phyloP scores from a whole-genome alignment of 139 green algal genomes.

The Bryopsis sp. region DNA sequence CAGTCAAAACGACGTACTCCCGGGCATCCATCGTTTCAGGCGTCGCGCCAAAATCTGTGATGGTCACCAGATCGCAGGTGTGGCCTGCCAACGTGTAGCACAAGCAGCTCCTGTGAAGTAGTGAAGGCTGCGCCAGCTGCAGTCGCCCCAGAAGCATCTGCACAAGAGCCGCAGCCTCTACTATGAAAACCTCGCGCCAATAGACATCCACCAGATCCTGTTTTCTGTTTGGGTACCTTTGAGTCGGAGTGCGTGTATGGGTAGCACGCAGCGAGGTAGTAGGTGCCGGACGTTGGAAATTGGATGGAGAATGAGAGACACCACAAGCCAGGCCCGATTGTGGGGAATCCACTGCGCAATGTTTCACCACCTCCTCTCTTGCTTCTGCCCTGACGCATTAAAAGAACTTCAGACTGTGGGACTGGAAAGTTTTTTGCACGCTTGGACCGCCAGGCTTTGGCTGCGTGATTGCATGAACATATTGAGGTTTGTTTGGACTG shows the following conservation, averaged over 20 bases:
- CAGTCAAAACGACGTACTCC: conserved; percentile 32
- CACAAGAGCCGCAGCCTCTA: neutral
- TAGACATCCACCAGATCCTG: too few species aligned
- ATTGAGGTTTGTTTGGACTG: too few species aligned
- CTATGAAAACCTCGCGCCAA: neutral
- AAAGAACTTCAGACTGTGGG: too few species aligned
- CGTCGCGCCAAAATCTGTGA: conserved; percentile 36
- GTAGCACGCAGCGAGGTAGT: conserved; percentile 3
- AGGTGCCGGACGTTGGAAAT: neutral
- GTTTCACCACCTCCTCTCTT: too few species aligned
- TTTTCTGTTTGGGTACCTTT: too few species aligned
- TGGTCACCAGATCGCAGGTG: conserved; percentile 36
- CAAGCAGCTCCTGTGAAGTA: neutral
- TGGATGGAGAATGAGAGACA: neutral
- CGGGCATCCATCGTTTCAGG: conserved; percentile 16
- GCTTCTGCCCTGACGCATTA: too few species aligned
- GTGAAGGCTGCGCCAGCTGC: neutral
- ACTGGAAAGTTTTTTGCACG: too few species aligned
- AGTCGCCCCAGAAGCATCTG: neutral
- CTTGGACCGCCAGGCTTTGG: too few species aligned
- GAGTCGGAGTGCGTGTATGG: neutral
- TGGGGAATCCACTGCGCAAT: too few species aligned
- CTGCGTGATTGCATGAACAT: too few species aligned
- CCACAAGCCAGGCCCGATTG: neutral
- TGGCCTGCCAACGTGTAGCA: neutral